Percentiles rank a stretch among this genome's conserved stretches.
These are phyloP conservation scores for Endoconidiophora laricicola DNA, from an alignment of 2,329 filamentous ascomycete species.

Conservation along the genomic window DNA sequence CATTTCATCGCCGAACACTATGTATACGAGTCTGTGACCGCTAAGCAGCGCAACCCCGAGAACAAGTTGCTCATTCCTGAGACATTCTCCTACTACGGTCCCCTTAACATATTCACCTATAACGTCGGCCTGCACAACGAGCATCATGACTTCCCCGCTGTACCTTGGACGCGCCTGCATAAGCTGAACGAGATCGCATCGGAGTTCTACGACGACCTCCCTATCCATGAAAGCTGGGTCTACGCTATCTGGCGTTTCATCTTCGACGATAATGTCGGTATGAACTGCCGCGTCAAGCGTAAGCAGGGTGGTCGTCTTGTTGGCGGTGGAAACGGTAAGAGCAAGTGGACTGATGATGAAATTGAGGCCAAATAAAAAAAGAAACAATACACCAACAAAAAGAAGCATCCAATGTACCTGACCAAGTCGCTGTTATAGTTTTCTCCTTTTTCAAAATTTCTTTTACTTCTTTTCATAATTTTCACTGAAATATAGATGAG, in stretches of 20 bases:
- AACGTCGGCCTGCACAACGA: slow-evolving; percentile 98
- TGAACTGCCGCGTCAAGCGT: slow-evolving; percentile 86
- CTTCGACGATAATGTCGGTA: slow-evolving; percentile 70
- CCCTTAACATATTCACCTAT: slow-evolving; percentile 82
- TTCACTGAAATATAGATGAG: too few relatives aligned
- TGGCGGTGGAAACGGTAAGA: slow-evolving; percentile 40
- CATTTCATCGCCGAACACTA: slow-evolving; percentile 99
- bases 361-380: slow-evolving; percentile 38
- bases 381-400: too few relatives aligned
- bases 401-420: too few relatives aligned
- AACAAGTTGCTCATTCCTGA: slow-evolving; percentile 61
- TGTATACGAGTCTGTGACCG: slow-evolving; percentile 51
- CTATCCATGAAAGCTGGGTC: slow-evolving; percentile 76
- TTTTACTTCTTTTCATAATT: background rate
- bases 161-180: slow-evolving; percentile 82
- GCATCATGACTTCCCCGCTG: slow-evolving; percentile 94
- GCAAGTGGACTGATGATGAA: slow-evolving; percentile 36
- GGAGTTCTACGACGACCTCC: slow-evolving; percentile 84
- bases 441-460: too few relatives aligned
- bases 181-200: slow-evolving; percentile 61
- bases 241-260: slow-evolving; percentile 95
- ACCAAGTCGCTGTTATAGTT: too few relatives aligned
- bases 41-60: slow-evolving; percentile 36
- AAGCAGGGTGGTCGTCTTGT: slow-evolving; percentile 55
- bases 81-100: slow-evolving; percentile 93